These are phyloP conservation scores for Talaromyces verruculosus DNA, from an alignment of 2,329 filamentous ascomycete genomes.

Conservation along the genomic window DNA sequence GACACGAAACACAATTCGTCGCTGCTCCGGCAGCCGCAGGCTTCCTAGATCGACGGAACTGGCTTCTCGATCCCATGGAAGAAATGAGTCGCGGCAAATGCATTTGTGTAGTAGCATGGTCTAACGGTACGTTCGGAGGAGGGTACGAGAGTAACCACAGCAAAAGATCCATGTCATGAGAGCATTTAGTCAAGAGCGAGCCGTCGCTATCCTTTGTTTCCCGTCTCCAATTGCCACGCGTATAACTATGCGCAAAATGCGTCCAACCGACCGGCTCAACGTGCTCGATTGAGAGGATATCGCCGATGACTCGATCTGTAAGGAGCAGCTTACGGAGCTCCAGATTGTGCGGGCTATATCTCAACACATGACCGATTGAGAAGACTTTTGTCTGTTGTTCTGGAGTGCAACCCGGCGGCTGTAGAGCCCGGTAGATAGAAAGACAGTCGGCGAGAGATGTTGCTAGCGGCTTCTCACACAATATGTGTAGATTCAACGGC, in stretches of 20 bases:
- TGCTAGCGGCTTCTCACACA: constrained; percentile 90
- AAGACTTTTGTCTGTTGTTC: constrained; percentile 59
- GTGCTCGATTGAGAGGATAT: constrained; percentile 82
- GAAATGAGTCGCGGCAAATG: neutral
- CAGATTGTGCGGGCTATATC: constrained; percentile 58
- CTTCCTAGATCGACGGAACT: constrained; percentile 3
- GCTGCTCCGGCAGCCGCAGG: neutral
- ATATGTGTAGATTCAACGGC: constrained; percentile 70
- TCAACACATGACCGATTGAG: constrained; percentile 87
- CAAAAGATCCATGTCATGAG: constrained; percentile 11
- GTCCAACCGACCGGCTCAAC: constrained; percentile 94
- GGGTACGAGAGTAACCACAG: neutral
- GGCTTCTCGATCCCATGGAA: neutral
- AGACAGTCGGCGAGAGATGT: constrained; percentile 78
- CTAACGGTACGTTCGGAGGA: neutral
- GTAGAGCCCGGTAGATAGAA: constrained; percentile 56
- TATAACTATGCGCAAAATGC: constrained; percentile 90
- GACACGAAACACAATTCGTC: neutral
- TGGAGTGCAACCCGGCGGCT: constrained; percentile 19
- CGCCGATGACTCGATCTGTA: constrained; percentile 57
- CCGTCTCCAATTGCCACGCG: constrained; percentile 92
- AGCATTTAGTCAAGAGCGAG: constrained; percentile 88
- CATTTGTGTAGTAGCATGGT: neutral
- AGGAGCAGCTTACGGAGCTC: neutral
- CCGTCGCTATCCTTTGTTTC: constrained; percentile 66